phyloP scores from a whole-genome alignment of 2,329 filamentous ascomycete genomes.

The Fusarium albosuccineum region DNA sequence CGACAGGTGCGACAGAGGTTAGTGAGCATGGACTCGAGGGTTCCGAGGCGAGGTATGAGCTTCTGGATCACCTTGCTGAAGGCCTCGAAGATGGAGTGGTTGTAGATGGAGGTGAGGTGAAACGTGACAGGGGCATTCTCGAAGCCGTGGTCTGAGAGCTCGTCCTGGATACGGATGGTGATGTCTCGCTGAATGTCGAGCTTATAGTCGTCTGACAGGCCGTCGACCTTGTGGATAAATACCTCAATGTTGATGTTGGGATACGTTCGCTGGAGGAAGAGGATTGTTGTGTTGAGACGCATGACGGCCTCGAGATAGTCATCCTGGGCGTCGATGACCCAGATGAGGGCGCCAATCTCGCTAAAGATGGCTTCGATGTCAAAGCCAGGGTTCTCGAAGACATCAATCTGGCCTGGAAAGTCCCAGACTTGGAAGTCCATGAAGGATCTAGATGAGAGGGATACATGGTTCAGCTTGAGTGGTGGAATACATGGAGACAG shows the following conservation, averaged over 20 bases:
- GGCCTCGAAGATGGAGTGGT: conserved; percentile 97
- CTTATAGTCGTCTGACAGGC: conserved; percentile 96
- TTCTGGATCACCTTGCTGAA: conserved; percentile 99
- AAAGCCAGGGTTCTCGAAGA: conserved; percentile 87
- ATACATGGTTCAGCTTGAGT: conserved; percentile 13
- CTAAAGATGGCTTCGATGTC: conserved; percentile 95
- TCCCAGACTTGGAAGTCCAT: conserved; percentile 99
- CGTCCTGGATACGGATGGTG: conserved; percentile 94
- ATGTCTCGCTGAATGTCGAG: conserved; percentile 97
- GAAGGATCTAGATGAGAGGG: conserved; percentile 76
- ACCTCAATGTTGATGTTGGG: conserved; percentile 97
- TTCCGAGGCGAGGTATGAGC: conserved; percentile 91
- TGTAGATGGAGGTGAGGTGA: conserved; percentile 97
- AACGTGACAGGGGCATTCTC: conserved; percentile 95
- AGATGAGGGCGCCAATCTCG: conserved; percentile 93
- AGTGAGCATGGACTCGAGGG: conserved; percentile 93
- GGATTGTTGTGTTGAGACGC: conserved; percentile 87
- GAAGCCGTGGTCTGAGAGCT: conserved; percentile 91
- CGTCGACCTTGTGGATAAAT: conserved; percentile 99
- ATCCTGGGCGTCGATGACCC: conserved; percentile 98
- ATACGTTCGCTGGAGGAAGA: conserved; percentile 88
- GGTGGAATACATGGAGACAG: background rate
- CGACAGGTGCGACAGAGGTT: conserved; percentile 93
- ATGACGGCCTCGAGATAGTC: conserved; percentile 94
- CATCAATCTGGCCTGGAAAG: conserved; percentile 92